Evolutionary conservation across 2,329 filamentous ascomycete genomes (phyloP), one percentile per base, ranked within the genome.

Genomic region (Lojkania enalia): DNA sequence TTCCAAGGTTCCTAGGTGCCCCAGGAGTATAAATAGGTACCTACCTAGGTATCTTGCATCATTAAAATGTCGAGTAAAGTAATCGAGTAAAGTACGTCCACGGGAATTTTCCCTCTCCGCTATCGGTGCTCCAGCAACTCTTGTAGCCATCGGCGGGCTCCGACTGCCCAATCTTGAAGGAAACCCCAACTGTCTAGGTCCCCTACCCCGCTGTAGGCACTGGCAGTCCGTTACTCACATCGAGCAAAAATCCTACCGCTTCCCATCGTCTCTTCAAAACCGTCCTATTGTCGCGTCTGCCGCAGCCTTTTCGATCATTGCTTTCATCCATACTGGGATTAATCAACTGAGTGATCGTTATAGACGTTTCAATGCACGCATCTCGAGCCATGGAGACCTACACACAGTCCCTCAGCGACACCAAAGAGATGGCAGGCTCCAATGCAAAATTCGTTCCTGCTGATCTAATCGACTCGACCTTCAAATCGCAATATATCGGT

Each of bases 401-500:
- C 46, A 61, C 60, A n/a, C 18, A 65, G 4, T 55, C 59, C 12
- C 55, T 56, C 11, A 63, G 70, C 39, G 57, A 61, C 12, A 46
- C 68, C 29, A 54, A 65, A 44, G 57, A 58, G 35, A 57, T 60
- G 20, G 54, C 51, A 12, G 61, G 51, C 18, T 42, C 46, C 7
- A 55, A 54, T 27, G 57, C 60, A 39, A 70, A 63, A 20, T 60
- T 62, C 18, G 65, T 81, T 30, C 67, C 76, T 18, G 64, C 72
- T 20, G 68, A 74, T 16, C 54, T 77, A 35, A 83, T 83, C 49
- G 77, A 82, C 61, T 52, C 68, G 3, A 76, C 75, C 9, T 82
- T 82, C 66, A 75, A 76, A 39, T 77, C 76, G 32, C 75, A 77
- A 47, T 81, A 78, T 58, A 81, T 72, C 48, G 73, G 74, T 74